Evolutionary conservation across 768 basidiomycete species (phyloP), one percentile per base, ranked within the genome.

Genomic region (Boletus coccyginus): DNA sequence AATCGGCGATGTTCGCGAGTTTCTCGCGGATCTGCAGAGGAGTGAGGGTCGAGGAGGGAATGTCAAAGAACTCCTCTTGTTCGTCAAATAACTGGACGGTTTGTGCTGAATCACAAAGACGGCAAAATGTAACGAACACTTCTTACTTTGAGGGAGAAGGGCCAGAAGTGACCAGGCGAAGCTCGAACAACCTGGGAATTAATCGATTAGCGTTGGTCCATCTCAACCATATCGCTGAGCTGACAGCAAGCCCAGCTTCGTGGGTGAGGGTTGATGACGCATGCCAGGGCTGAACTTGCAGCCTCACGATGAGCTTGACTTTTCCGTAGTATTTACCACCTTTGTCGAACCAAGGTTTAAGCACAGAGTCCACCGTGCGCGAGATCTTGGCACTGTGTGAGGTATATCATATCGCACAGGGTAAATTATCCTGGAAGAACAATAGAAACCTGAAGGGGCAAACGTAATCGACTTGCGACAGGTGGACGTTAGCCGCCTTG

Each of bases 271-370:
- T 90, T 0, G 90, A 90, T n/a, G 81, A 73, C 0, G 72, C 79
- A 62, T 93, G 92, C 92, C 92, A 92, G 0, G 88, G 87, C 67
- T 90, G 87, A 21, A 88, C 85, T 59, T 88, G 88, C 41, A 78
- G 78, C 46, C 89, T 77, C 66, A 89, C 77, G 66, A 91, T 84
- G 39, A 80, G 74, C 72, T 90, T 90, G 59, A 92, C 83, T 70
- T 87, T 88, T 29, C 86, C 88, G 27, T 76, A 69, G 66, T 90
- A 89, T 66, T 79, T 78, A 9, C 88, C 88, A 12, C 80, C 80
- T 21, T 75, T 64, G 16, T 75, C 76, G 46, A 92, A 66, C 58
- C 81, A 70, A 24, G 88, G 90, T 57, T 77, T 81, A 32, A 92
- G 73, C 47, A 86, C 74, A 10, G 59, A 73, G 53, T 91, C 81